Evolutionary conservation across 1,139 yeast species (phyloP).

Genomic region (Maudiozyma humilis): DNA sequence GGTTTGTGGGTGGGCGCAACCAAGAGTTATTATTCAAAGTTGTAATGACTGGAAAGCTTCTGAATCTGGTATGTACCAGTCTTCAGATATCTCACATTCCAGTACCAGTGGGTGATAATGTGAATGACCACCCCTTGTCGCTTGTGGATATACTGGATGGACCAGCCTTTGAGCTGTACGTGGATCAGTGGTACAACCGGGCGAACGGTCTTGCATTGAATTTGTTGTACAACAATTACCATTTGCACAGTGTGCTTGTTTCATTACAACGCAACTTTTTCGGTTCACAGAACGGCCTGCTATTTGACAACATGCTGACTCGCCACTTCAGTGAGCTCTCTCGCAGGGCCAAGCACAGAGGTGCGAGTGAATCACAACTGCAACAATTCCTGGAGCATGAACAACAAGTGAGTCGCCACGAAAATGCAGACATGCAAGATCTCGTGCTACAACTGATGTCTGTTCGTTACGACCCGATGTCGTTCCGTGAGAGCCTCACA

Average conservation of each 20-base stretch:
- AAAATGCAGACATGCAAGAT: conserved; percentile 10
- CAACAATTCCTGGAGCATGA: conserved; percentile 23
- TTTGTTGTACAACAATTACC: conserved; percentile 54
- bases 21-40: conserved; percentile 41
- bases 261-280: conserved; percentile 50
- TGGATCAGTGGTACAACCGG: conserved; percentile 55
- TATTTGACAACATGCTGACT: conserved; percentile 17
- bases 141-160: conserved; percentile 43
- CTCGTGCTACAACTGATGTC: conserved; percentile 26
- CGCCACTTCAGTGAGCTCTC: conserved; percentile 24
- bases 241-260: conserved; percentile 40
- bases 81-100: conserved; percentile 9
- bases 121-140: conserved; percentile 1
- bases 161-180: conserved; percentile 47
- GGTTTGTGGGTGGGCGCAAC: conserved; percentile 42
- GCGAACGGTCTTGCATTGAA: conserved; percentile 60
- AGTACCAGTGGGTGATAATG: conserved; percentile 1
- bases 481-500: conserved; percentile 21
- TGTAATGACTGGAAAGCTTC: conserved; percentile 74
- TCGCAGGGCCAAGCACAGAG: conserved; percentile 10
- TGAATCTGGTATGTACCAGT: conserved; percentile 45
- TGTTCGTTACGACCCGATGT: conserved; percentile 28
- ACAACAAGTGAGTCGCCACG: conserved; percentile 4
- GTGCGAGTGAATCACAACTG: conserved; percentile 15
- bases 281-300: conserved; percentile 39